Evolutionary conservation across 257 asterid species (phyloP).

Genomic region (Plantago ovata): DNA sequence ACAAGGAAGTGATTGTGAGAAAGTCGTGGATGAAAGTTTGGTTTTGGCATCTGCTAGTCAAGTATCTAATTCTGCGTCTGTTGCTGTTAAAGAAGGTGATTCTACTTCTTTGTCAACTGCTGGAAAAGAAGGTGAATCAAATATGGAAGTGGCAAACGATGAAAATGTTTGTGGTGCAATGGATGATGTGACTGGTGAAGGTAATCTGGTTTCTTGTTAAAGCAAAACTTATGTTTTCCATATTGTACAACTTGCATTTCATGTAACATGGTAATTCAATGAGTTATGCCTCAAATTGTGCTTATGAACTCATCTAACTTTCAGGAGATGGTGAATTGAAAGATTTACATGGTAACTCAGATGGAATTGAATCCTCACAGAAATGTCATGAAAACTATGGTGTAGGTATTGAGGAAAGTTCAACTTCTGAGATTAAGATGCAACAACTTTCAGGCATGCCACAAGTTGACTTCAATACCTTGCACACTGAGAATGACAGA

Average conservation of each 20-base stretch:
- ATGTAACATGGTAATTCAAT: constrained; percentile 24
- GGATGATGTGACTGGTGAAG: constrained; percentile 8
- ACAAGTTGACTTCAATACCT: constrained; percentile 14
- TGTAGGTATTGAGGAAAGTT: constrained; percentile 19
- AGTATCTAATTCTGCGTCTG: no score
- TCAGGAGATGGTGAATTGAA: no score
- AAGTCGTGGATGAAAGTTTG: no score
- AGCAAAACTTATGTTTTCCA: neutral
- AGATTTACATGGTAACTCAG: constrained; percentile 12
- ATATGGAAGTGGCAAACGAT: constrained; percentile 8
- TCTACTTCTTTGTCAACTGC: no score
- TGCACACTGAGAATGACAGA: constrained; percentile 9
- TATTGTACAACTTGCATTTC: constrained; percentile 6
- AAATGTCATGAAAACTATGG: constrained; percentile 13
- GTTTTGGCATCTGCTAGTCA: no score
- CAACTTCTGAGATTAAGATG: constrained; percentile 5
- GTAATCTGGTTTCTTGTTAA: constrained; percentile 11
- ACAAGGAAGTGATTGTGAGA: no score
- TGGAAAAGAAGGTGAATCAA: constrained; percentile 9
- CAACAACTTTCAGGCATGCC: constrained; percentile 16
- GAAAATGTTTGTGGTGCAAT: constrained; percentile 12
- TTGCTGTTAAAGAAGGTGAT: no score
- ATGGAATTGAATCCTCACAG: constrained; percentile 2
- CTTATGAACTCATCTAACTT: no score
- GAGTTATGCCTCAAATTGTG: constrained; percentile 18